These are phyloP conservation scores for Erythrobasidium hasegawianum DNA, from an alignment of 1,284 basidiomycete genomes.

Conservation along the genomic window DNA sequence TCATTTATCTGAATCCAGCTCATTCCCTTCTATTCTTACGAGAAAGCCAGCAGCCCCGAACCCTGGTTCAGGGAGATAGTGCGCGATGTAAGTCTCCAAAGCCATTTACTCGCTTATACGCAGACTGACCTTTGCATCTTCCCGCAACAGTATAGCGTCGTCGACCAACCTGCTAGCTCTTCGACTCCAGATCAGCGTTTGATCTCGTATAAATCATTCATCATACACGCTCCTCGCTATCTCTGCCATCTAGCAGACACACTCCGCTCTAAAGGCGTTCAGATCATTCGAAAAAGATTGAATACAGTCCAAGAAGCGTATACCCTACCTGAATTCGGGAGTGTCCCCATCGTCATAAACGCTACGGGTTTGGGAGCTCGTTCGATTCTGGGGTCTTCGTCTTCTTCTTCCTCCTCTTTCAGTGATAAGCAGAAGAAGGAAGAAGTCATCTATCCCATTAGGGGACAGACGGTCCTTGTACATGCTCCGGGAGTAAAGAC, in stretches of 20 bases:
- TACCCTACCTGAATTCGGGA: constrained; percentile 39
- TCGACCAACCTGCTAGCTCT: constrained; percentile 46
- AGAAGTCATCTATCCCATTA: constrained; percentile 62
- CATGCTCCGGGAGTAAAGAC: constrained; percentile 61
- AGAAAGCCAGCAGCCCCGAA: constrained; percentile 45
- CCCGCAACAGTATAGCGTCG: constrained; percentile 50
- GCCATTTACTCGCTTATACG: too few relatives aligned
- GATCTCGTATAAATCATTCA: constrained; percentile 49
- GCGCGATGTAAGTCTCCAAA: constrained; percentile 52
- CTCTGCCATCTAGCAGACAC: constrained; percentile 46
- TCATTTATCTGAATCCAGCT: too few relatives aligned
- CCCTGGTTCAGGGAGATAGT: constrained; percentile 59
- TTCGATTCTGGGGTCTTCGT: constrained; percentile 64
- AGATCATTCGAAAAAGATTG: constrained; percentile 47
- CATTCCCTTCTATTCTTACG: constrained; percentile 53
- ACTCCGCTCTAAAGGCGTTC: constrained; percentile 45
- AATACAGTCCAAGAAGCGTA: constrained; percentile 50
- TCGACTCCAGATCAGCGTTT: constrained; percentile 42
- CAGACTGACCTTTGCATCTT: background rate
- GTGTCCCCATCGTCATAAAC: constrained; percentile 51
- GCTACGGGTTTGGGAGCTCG: constrained; percentile 51
- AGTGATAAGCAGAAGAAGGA: constrained; percentile 56
- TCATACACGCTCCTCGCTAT: constrained; percentile 51
- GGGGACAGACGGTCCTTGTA: constrained; percentile 79
- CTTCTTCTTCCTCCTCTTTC: too few relatives aligned